phyloP scores from a whole-genome alignment of 805 yeast genomes.

The Schwanniomyces yamadae region DNA sequence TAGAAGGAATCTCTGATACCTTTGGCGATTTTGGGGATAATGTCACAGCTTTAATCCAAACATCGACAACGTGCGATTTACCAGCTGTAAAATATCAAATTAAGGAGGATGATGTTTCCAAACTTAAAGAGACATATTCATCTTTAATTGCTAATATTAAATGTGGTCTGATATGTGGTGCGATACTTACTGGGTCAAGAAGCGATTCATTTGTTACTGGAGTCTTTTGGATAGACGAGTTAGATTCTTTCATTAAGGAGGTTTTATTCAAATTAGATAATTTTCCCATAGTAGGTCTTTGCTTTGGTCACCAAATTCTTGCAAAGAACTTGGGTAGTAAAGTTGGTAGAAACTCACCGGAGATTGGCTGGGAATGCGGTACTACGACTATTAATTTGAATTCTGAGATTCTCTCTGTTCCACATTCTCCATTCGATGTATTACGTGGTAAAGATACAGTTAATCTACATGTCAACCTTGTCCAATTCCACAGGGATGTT shows the following conservation, averaged over 20 bases:
- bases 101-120: conserved; percentile 12
- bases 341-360: conserved; percentile 49
- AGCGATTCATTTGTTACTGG: conserved; percentile 44
- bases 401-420: conserved; percentile 30
- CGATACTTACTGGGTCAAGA: conserved; percentile 55
- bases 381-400: conserved; percentile 49
- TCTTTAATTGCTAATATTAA: conserved; percentile 24
- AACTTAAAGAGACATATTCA: conserved; percentile 13
- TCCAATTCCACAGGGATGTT: conserved; percentile 40
- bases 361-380: conserved; percentile 75
- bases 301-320: conserved; percentile 86
- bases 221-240: conserved; percentile 40
- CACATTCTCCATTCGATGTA: conserved; percentile 22
- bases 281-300: conserved; percentile 62
- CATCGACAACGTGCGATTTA: conserved; percentile 10
- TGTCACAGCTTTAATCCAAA: conserved; percentile 30
- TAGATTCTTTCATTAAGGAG: conserved; percentile 34
- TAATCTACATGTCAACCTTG: conserved; percentile 40
- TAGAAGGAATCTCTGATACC: conserved; percentile 22
- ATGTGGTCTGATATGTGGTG: conserved; percentile 31
- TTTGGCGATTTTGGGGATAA: conserved; percentile 57
- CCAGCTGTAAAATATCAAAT: conserved; percentile 34
- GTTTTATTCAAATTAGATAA: conserved; percentile 11
- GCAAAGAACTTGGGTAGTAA: conserved; percentile 62
- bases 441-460: conserved; percentile 24